Conservation (phyloP, 2,329 filamentous ascomycete species). For the Aspergillus spinulosporus region DNA sequence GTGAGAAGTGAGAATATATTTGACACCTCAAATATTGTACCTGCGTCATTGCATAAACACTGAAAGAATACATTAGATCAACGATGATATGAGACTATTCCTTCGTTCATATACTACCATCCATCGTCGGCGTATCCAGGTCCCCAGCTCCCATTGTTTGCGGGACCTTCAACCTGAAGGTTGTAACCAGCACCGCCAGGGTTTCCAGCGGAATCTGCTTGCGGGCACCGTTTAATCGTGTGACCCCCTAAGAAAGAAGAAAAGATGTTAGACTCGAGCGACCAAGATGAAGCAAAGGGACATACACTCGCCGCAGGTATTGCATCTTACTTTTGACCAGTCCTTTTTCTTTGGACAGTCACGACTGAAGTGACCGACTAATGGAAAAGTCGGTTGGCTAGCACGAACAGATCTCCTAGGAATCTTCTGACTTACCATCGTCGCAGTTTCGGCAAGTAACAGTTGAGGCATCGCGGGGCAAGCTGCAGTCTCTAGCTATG, state of each 20-base stretch:
- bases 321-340: constrained; percentile 48
- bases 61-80: too few relatives aligned
- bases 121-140: too few relatives aligned
- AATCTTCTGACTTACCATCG: constrained; percentile 30
- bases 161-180: neutral
- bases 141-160: neutral
- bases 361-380: constrained; percentile 45
- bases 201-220: constrained; percentile 27
- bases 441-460: constrained; percentile 51
- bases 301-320: constrained; percentile 47
- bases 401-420: too few relatives aligned
- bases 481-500: constrained; percentile 44
- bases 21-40: too few relatives aligned
- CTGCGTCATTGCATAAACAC: too few relatives aligned
- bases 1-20: too few relatives aligned
- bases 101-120: too few relatives aligned
- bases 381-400: neutral
- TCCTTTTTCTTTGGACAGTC: constrained; percentile 48
- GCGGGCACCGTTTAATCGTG: constrained; percentile 41
- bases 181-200: constrained; percentile 1
- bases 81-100: too few relatives aligned
- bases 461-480: constrained; percentile 42
- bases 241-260: constrained; percentile 40
- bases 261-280: constrained; percentile 5
- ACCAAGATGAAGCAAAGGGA: constrained; percentile 2